Evolutionary conservation across 768 basidiomycete genomes (phyloP).

Genomic region (Gelatoporia subvermispora): DNA sequence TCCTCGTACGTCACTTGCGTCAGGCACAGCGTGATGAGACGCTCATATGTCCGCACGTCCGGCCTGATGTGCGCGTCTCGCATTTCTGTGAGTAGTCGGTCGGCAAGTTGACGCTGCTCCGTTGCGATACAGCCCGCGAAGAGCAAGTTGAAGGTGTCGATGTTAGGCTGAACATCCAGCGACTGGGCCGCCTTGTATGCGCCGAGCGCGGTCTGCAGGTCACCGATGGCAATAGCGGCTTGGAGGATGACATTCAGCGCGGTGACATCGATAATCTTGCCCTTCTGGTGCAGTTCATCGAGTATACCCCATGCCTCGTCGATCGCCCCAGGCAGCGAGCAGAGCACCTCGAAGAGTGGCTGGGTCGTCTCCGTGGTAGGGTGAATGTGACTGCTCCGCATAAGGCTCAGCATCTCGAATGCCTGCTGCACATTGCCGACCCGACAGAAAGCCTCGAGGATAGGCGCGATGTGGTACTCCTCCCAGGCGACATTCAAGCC

Average conservation of each 20-base stretch:
- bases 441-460: constrained; percentile 69
- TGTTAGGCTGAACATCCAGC: constrained; percentile 50
- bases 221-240: constrained; percentile 55
- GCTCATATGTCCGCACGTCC: constrained; percentile 58
- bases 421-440: constrained; percentile 58
- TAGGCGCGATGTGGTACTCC: constrained; percentile 74
- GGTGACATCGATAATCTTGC: constrained; percentile 46
- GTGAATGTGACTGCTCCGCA: constrained; percentile 49
- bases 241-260: constrained; percentile 65
- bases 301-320: constrained; percentile 63
- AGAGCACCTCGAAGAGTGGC: constrained; percentile 48
- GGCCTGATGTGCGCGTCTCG: constrained; percentile 50
- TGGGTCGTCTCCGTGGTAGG: constrained; percentile 48
- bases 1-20: constrained; percentile 75
- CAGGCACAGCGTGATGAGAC: constrained; percentile 65
- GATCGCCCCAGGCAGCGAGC: constrained; percentile 43
- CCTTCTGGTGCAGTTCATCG: constrained; percentile 53
- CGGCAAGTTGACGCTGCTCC: constrained; percentile 61
- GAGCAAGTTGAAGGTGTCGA: constrained; percentile 66
- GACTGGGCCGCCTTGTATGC: constrained; percentile 63
- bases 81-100: constrained; percentile 64
- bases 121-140: constrained; percentile 59
- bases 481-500: constrained; percentile 40
- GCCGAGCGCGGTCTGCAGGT: constrained; percentile 73
- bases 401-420: constrained; percentile 49